Conservation (phyloP, 2,329 filamentous ascomycete genomes). For the Metarhizium humberi region DNA sequence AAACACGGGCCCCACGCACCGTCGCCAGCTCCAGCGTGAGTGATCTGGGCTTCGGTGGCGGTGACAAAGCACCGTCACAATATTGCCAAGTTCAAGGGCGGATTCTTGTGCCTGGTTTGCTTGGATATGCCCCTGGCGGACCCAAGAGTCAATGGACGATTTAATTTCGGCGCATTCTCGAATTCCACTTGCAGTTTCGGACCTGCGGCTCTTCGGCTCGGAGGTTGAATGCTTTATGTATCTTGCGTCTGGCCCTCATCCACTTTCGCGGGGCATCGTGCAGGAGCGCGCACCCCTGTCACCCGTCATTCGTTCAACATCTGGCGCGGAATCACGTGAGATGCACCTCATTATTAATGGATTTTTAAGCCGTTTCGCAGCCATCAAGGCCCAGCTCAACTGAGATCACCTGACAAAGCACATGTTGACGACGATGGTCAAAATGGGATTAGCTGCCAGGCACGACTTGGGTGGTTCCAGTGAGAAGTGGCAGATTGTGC, state of each 20-base stretch:
- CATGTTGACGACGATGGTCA: not conserved
- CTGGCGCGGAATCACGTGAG: constrained; percentile 15
- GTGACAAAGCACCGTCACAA: not conserved
- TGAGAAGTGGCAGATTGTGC: no score
- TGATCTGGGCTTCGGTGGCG: not conserved
- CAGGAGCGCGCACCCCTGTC: constrained; percentile 2
- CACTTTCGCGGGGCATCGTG: constrained; percentile 1
- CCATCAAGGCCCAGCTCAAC: no score
- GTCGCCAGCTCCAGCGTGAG: not conserved
- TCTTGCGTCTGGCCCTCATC: not conserved
- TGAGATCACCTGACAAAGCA: not conserved
- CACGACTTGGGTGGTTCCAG: not conserved
- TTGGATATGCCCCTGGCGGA: not conserved
- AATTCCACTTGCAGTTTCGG: constrained; percentile 1
- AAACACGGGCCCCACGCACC: constrained; percentile 13
- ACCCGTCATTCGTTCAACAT: not conserved
- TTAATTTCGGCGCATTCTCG: not conserved
- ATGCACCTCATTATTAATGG: constrained; percentile 6
- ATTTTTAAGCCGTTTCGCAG: no score
- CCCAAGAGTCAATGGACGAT: not conserved
- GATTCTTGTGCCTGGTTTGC: constrained; percentile 4
- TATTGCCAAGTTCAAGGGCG: not conserved
- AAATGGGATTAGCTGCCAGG: not conserved
- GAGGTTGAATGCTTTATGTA: not conserved
- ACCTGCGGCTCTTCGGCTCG: constrained; percentile 1